These are phyloP conservation scores for Euphorbia tirucalli DNA, from an alignment of 345 rosid genomes.

Conservation along the genomic window DNA sequence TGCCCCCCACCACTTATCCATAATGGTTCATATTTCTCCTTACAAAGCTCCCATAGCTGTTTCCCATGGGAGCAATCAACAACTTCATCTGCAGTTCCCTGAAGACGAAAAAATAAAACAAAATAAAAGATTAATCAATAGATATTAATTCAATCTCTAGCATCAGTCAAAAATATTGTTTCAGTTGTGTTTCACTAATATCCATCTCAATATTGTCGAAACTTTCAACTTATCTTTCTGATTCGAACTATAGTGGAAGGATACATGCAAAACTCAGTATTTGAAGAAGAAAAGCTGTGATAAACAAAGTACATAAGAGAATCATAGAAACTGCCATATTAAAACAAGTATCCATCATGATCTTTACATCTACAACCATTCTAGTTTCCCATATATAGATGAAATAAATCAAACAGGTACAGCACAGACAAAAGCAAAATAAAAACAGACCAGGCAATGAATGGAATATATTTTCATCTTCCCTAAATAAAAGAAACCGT, in stretches of 20 bases:
- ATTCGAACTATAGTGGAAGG: background rate
- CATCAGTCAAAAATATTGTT: background rate
- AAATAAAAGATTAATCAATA: background rate
- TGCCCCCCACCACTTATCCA: conserved; percentile 92
- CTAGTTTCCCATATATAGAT: background rate
- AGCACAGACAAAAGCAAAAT: background rate
- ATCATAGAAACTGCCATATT: background rate
- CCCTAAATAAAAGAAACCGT: background rate
- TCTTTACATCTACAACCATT: background rate
- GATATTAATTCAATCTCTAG: conserved; percentile 5
- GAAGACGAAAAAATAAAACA: conserved; percentile 1
- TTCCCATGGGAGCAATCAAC: conserved; percentile 87
- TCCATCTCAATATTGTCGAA: conserved; percentile 1
- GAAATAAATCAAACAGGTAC: background rate
- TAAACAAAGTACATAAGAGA: background rate
- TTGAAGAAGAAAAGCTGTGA: background rate
- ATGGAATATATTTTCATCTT: background rate
- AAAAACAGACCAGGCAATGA: background rate
- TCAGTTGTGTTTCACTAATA: background rate
- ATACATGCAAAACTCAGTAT: background rate
- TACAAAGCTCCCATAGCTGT: conserved; percentile 81
- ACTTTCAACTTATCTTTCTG: background rate
- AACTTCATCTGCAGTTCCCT: conserved; percentile 89
- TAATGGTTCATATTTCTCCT: conserved; percentile 75
- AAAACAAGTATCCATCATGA: background rate